Evolutionary conservation across 2,329 filamentous ascomycete genomes (phyloP), one percentile per base, ranked within the genome.

Genomic region (Xylariaceae sp.): DNA sequence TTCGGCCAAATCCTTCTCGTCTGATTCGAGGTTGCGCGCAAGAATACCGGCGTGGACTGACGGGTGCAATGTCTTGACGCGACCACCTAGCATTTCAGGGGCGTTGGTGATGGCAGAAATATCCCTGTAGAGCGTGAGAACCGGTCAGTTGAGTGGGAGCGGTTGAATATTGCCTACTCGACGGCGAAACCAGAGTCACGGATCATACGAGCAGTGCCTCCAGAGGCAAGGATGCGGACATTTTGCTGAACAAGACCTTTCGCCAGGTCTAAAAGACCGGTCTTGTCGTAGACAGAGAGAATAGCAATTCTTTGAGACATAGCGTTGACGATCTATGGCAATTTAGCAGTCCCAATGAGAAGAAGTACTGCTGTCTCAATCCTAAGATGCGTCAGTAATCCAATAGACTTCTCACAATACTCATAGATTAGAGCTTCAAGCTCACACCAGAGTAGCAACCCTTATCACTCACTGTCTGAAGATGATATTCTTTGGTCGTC

Each of bases 261-360:
- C 64, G 90, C 90, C 62, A 96, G 80, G 73, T 96, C 91, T 60
- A 96, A 76, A 59, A 96, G 82, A 53, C 91, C 94, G 49, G 92
- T 97, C 85, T 99, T 99, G 81, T 99, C 90, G 70, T 94, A 97
- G 77, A 97, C 94, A 59, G 92, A 97, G 69, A 99, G 81, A 67
- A 99, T 97, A 60, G 94, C 94, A 78, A 80, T 81, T 67, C 80
- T 76, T 67, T 82, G 80, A 53, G 70, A 63, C 71, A 73, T 73
- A 40, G 45, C 50, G 44, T 39, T 19, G 35, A 49, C 45, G 33
- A 39, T 27, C 27, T 48, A 47, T 45, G 32, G 30, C 38, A 39
- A 11, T 31, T 39, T 42, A 14, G 49, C 27, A 36, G 44, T n/a
- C 31, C 44, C 31, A 54, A 52, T 39, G 45, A 42, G 40, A 45